phyloP scores from a whole-genome alignment of 2,329 filamentous ascomycete genomes.

The Venturia aucupariae region DNA sequence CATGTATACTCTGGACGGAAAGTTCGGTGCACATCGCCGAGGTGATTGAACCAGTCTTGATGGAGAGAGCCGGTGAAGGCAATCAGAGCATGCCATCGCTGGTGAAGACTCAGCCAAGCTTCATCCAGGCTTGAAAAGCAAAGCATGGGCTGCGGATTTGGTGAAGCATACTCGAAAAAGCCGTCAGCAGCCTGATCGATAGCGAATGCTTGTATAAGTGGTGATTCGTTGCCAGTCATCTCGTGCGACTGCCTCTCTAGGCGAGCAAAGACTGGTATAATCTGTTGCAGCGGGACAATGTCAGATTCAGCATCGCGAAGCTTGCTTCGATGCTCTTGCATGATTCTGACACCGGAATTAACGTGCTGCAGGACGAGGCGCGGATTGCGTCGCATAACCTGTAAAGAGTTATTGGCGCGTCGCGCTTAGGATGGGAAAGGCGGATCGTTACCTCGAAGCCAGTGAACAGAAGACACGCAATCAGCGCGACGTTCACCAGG shows the following conservation, averaged over 20 bases:
- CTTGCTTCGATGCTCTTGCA: no score
- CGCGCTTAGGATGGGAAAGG: neutral
- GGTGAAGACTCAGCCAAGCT: constrained; percentile 4
- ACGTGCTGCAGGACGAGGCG: constrained; percentile 3
- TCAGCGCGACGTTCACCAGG: neutral
- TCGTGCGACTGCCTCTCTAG: no score
- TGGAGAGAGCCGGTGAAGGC: neutral
- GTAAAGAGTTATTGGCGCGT: no score
- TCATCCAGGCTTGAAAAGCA: neutral
- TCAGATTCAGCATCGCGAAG: no score
- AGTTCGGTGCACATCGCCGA: neutral
- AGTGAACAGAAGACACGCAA: constrained; percentile 7
- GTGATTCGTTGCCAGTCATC: neutral
- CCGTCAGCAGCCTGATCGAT: constrained; percentile 3
- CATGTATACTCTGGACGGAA: neutral
- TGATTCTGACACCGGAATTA: neutral
- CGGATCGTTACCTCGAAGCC: neutral
- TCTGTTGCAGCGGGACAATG: no score
- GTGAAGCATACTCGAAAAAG: neutral
- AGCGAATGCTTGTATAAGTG: neutral
- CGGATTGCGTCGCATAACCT: no score
- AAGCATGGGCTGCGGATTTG: neutral
- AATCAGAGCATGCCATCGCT: constrained; percentile 8
- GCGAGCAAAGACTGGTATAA: no score
- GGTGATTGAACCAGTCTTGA: constrained; percentile 8